These are phyloP conservation scores for Albugo candida DNA, from an alignment of 352 stramenopile genomes.

Conservation along the genomic window DNA sequence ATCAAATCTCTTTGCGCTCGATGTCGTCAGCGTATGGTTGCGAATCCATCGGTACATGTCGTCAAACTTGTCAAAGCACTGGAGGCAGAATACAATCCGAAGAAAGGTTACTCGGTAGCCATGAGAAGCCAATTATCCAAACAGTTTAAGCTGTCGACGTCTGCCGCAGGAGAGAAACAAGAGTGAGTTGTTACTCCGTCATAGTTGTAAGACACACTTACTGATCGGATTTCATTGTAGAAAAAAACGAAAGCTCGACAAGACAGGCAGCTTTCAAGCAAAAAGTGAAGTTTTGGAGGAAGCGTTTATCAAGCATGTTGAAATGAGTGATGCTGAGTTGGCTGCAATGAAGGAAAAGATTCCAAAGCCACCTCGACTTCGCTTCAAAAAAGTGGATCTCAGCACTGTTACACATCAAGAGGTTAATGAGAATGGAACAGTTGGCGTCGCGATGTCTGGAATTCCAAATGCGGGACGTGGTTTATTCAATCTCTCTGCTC, in stretches of 20 bases:
- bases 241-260: conserved; percentile 59
- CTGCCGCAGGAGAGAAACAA: no score
- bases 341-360: conserved; percentile 61
- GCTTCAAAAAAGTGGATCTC: conserved; percentile 72
- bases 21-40: conserved; percentile 59
- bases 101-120: conserved; percentile 59
- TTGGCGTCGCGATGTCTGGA: conserved; percentile 63
- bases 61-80: conserved; percentile 66
- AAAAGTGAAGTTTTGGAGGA: no score
- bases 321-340: conserved; percentile 65
- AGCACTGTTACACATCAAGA: conserved; percentile 71
- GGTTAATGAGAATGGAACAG: conserved; percentile 71
- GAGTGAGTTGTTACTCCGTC: no score
- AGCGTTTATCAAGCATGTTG: conserved; percentile 7
- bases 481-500: conserved; percentile 63
- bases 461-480: conserved; percentile 66
- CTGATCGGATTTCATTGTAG: conserved; percentile 13
- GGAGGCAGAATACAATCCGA: conserved; percentile 42
- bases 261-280: conserved; percentile 3
- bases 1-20: conserved; percentile 57
- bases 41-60: conserved; percentile 65
- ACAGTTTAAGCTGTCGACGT: conserved; percentile 57
- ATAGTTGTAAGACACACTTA: conserved; percentile 6
- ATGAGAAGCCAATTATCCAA: conserved; percentile 79
- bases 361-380: conserved; percentile 59